These are phyloP conservation scores for Candida bentonensis DNA, from an alignment of 805 yeast species.

Conservation along the genomic window DNA sequence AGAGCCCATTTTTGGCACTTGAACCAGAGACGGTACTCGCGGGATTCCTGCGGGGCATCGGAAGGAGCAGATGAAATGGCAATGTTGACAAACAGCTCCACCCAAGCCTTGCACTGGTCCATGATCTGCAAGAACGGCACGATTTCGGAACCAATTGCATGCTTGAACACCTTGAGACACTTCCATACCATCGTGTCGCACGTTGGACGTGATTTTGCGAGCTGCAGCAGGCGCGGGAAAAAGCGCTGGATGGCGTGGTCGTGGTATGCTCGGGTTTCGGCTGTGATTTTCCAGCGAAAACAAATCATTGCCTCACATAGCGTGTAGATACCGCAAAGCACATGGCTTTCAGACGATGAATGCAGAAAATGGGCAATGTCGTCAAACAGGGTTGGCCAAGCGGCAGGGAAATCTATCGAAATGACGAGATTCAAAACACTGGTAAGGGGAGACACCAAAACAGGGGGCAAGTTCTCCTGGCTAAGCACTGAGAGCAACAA, in stretches of 20 bases:
- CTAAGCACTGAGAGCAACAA: neutral
- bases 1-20: slow-evolving; percentile 1
- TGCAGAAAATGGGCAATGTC: neutral
- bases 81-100: neutral
- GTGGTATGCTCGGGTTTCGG: neutral
- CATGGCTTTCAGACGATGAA: neutral
- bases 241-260: neutral
- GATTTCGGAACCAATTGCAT: neutral
- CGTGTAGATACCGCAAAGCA: neutral
- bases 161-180: neutral
- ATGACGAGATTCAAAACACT: neutral
- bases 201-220: neutral
- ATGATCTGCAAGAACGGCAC: neutral
- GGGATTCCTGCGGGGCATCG: neutral
- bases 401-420: neutral
- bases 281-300: slow-evolving; percentile 1
- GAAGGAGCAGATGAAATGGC: neutral
- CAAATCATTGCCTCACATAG: neutral
- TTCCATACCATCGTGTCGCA: neutral
- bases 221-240: neutral
- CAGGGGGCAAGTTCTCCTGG: neutral
- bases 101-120: neutral
- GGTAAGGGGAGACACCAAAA: neutral
- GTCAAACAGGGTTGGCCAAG: neutral
- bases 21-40: neutral